Evolutionary conservation across 306 rosid genomes (phyloP).

Genomic region (Cicer bijugum): DNA sequence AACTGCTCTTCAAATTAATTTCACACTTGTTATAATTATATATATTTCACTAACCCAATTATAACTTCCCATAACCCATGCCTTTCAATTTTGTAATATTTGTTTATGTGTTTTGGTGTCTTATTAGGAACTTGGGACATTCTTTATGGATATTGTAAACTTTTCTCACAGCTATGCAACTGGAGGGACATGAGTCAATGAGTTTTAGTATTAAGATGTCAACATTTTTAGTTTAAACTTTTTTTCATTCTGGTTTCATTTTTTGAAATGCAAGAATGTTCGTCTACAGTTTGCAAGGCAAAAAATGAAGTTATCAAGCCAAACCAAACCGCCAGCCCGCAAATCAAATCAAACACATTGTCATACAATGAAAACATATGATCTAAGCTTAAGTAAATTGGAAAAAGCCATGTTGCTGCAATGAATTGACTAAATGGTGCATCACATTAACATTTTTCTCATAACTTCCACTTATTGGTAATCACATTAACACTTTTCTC

Average conservation of each 20-base stretch:
- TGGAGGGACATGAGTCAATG: conserved; percentile 86
- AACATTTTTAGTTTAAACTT: conserved; percentile 32
- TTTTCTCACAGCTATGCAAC: conserved; percentile 96
- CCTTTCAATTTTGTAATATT: conserved; percentile 31
- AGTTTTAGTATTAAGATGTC: conserved; percentile 69
- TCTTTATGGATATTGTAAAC: conserved; percentile 81
- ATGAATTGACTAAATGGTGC: conserved; percentile 89
- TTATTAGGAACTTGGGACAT: conserved; percentile 69
- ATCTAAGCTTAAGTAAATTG: conserved; percentile 78
- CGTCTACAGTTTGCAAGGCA: no score
- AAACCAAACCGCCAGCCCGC: conserved; percentile 85
- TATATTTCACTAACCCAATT: conserved; percentile 9
- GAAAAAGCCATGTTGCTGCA: conserved; percentile 88
- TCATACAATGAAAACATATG: conserved; percentile 89
- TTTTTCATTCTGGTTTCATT: conserved; percentile 1
- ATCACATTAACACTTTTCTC: conserved; percentile 77
- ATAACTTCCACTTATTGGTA: conserved; percentile 38
- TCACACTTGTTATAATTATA: neutral
- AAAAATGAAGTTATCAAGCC: conserved; percentile 78
- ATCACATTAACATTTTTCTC: conserved; percentile 81
- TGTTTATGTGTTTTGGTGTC: conserved; percentile 36
- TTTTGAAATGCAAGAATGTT: no score
- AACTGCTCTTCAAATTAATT: no score
- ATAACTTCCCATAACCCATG: neutral
- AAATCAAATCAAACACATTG: conserved; percentile 79